Conservation (phyloP, 306 rosid species). For the Prinsepia uniflora region DNA sequence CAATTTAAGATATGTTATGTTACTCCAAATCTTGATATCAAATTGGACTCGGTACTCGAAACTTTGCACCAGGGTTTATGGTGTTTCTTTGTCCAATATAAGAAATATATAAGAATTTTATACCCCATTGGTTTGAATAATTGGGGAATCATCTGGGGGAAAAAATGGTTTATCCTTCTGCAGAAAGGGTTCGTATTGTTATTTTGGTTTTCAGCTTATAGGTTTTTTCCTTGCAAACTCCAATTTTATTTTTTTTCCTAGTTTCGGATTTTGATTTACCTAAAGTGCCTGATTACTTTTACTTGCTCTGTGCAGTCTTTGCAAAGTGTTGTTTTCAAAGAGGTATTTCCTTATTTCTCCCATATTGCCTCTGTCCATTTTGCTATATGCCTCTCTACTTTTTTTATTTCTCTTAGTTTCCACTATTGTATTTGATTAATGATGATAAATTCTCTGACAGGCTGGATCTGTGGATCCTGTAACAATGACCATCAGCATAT, state of each 20-base stretch:
- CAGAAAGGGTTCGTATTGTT: neutral
- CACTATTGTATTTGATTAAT: slow-evolving; percentile 8
- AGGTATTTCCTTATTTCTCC: slow-evolving; percentile 47
- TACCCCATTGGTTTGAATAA: neutral
- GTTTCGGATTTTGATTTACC: slow-evolving; percentile 4
- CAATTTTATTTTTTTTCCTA: slow-evolving; percentile 5
- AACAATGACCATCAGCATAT: slow-evolving; percentile 78
- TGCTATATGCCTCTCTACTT: neutral
- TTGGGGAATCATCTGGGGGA: neutral
- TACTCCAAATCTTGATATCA: neutral
- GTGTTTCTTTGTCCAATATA: neutral
- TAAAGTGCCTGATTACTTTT: slow-evolving; percentile 39
- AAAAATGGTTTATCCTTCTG: neutral
- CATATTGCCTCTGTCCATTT: neutral
- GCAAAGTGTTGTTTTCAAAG: slow-evolving; percentile 98
- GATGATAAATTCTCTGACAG: slow-evolving; percentile 42
- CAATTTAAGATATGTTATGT: neutral
- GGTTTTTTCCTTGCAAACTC: neutral
- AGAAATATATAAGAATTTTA: neutral
- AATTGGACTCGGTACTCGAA: neutral
- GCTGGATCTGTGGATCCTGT: slow-evolving; percentile 99
- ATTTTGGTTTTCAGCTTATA: neutral
- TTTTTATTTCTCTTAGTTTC: neutral
- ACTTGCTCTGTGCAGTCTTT: slow-evolving; percentile 69
- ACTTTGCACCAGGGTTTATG: neutral